phyloP scores from a whole-genome alignment of 495 filamentous ascomycete species.

The Corynascus novoguineensis region DNA sequence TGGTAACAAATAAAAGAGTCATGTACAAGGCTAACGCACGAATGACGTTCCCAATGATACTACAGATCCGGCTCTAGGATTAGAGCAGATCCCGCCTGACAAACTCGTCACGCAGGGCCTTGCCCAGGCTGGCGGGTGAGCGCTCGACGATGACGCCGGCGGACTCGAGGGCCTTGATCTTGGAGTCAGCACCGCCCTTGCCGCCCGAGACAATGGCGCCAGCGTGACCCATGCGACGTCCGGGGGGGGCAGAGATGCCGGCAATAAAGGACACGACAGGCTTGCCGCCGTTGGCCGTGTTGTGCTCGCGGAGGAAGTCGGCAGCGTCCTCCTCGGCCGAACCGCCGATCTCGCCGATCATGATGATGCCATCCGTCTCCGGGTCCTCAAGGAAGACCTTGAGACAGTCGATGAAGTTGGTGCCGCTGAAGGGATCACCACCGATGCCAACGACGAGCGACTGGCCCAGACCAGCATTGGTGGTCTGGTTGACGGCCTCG shows the following conservation, averaged over 20 bases:
- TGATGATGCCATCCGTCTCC: slow-evolving; percentile 98
- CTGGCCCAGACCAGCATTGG: slow-evolving; percentile 91
- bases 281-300: slow-evolving; percentile 75
- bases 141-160: slow-evolving; percentile 96
- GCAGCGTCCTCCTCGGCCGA: slow-evolving; percentile 94
- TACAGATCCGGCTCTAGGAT: slow-evolving; percentile 9
- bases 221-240: slow-evolving; percentile 96
- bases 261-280: slow-evolving; percentile 97
- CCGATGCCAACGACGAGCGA: slow-evolving; percentile 98
- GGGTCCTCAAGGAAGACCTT: slow-evolving; percentile 93
- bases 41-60: not conserved
- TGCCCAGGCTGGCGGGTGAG: slow-evolving; percentile 84
- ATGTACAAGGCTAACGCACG: slow-evolving; percentile 19
- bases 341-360: slow-evolving; percentile 99
- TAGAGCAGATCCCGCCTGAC: slow-evolving; percentile 93
- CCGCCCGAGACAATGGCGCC: slow-evolving; percentile 96
- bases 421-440: slow-evolving; percentile 97
- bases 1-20: slow-evolving; percentile 11
- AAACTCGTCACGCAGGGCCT: slow-evolving; percentile 90
- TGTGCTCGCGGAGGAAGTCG: slow-evolving; percentile 88
- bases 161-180: slow-evolving; percentile 88
- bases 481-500: slow-evolving; percentile 99
- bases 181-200: slow-evolving; percentile 95
- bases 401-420: slow-evolving; percentile 99
- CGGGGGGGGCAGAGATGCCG: slow-evolving; percentile 93